A percentile compares a stretch with the other conserved stretches of the same genome.
Conservation (phyloP, 1,284 basidiomycete species). For the Phenoliferia sp. region DNA sequence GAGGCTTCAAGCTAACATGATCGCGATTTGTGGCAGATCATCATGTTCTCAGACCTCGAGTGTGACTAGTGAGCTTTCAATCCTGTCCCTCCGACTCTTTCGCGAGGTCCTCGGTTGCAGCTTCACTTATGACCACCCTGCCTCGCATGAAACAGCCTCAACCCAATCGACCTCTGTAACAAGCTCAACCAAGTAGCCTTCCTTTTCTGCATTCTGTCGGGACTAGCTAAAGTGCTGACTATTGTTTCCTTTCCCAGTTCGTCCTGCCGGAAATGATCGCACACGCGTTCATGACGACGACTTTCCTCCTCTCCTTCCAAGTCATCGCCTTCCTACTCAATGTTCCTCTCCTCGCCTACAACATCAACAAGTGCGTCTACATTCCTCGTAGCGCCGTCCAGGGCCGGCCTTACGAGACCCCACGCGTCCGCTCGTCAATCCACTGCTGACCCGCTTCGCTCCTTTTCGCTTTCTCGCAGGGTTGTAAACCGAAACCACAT, state of each 20-base stretch:
- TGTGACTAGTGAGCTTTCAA: constrained; percentile 46
- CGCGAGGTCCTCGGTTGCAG: not conserved
- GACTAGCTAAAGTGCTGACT: not conserved
- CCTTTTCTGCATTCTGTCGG: not conserved
- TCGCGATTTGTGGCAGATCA: constrained; percentile 67
- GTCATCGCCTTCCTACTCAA: constrained; percentile 93
- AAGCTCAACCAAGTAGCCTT: constrained; percentile 89
- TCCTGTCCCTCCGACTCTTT: not conserved
- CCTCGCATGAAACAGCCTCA: constrained; percentile 94
- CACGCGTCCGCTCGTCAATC: not conserved
- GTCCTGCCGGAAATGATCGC: constrained; percentile 94
- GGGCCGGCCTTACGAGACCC: not conserved
- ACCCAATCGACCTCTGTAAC: constrained; percentile 99
- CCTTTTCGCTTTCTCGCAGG: constrained; percentile 47
- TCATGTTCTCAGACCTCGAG: constrained; percentile 98
- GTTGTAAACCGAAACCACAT: constrained; percentile 92
- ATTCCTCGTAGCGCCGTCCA: constrained; percentile 1
- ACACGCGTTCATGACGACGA: constrained; percentile 79
- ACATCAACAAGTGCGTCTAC: constrained; percentile 79
- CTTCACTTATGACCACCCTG: not conserved
- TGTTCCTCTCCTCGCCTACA: constrained; percentile 81
- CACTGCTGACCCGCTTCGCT: not conserved
- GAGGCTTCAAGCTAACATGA: not conserved
- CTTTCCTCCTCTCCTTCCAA: constrained; percentile 89
- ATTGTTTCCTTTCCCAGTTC: constrained; percentile 57